Conservation (phyloP, 495 filamentous ascomycete species). For the Aspergillus bridgeri region DNA sequence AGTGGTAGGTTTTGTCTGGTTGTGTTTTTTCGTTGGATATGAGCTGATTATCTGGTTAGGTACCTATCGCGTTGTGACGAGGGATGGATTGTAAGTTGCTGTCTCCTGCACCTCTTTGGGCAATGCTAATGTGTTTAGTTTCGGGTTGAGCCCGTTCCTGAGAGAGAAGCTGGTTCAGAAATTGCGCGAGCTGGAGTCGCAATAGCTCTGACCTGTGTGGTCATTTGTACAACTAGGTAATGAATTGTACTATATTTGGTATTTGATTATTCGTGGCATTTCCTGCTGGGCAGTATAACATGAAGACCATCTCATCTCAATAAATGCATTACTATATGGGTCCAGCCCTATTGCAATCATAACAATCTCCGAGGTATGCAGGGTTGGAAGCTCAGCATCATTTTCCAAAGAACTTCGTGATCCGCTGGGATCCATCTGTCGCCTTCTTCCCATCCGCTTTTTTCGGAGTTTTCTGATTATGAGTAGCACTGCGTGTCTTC, state of each 20-base stretch:
- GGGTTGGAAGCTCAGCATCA: constrained; percentile 17
- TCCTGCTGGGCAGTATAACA: not conserved
- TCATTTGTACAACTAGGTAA: not conserved
- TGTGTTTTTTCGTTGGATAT: not conserved
- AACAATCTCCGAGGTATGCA: not conserved
- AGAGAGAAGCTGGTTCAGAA: constrained; percentile 53
- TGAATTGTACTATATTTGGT: not conserved
- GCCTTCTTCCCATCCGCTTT: constrained; percentile 41
- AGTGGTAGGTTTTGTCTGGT: constrained; percentile 42
- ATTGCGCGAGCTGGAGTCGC: constrained; percentile 32
- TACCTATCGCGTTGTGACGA: constrained; percentile 55
- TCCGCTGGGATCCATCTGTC: constrained; percentile 67
- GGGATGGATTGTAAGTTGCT: constrained; percentile 56
- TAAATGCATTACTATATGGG: constrained; percentile 1
- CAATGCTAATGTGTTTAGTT: constrained; percentile 31
- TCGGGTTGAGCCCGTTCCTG: constrained; percentile 56
- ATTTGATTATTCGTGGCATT: not conserved
- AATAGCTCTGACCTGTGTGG: constrained; percentile 1
- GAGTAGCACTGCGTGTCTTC: constrained; percentile 37
- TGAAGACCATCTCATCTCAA: not conserved
- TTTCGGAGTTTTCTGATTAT: constrained; percentile 48
- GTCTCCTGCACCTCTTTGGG: not conserved
- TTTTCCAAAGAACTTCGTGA: constrained; percentile 81
- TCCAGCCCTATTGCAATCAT: not conserved
- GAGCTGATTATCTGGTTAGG: constrained; percentile 26